These are phyloP conservation scores for Salix purpurea DNA, from an alignment of 345 rosid genomes.

Conservation along the genomic window DNA sequence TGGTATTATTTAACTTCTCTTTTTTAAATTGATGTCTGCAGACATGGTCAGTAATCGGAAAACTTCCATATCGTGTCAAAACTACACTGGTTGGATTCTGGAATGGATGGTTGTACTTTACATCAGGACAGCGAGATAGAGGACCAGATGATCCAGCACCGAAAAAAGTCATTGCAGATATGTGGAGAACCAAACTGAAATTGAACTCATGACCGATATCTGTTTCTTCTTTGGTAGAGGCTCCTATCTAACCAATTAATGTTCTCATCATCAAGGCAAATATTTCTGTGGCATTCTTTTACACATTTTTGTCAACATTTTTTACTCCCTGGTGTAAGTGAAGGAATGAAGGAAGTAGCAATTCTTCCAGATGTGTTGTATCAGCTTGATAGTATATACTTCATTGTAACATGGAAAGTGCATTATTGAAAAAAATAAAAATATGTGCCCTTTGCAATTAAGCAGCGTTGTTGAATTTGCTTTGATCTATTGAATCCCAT, in stretches of 20 bases:
- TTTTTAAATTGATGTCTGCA: slow-evolving; percentile 23
- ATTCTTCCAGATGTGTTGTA: neutral
- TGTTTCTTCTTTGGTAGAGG: slow-evolving; percentile 7
- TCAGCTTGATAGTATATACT: neutral
- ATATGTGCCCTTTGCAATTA: neutral
- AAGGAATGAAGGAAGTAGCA: neutral
- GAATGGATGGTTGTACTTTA: slow-evolving; percentile 83
- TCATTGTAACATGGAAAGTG: neutral
- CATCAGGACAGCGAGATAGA: slow-evolving; percentile 93
- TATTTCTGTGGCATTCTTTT: neutral
- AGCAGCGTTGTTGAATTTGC: neutral
- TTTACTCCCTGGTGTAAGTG: neutral
- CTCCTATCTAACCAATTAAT: neutral
- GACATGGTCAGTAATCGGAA: slow-evolving; percentile 87
- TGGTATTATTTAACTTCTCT: neutral
- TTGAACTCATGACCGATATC: slow-evolving; percentile 36
- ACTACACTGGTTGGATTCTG: slow-evolving; percentile 81
- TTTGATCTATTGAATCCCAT: neutral
- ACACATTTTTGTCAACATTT: neutral
- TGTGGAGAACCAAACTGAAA: slow-evolving; percentile 87
- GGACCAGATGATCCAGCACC: slow-evolving; percentile 86
- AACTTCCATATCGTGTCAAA: slow-evolving; percentile 91
- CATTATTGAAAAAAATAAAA: neutral
- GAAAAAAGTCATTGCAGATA: slow-evolving; percentile 70
- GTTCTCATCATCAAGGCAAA: neutral